Evolutionary conservation across 202 grass and related monocot genomes (phyloP).

Genomic region (Hordeum pubiflorum): DNA sequence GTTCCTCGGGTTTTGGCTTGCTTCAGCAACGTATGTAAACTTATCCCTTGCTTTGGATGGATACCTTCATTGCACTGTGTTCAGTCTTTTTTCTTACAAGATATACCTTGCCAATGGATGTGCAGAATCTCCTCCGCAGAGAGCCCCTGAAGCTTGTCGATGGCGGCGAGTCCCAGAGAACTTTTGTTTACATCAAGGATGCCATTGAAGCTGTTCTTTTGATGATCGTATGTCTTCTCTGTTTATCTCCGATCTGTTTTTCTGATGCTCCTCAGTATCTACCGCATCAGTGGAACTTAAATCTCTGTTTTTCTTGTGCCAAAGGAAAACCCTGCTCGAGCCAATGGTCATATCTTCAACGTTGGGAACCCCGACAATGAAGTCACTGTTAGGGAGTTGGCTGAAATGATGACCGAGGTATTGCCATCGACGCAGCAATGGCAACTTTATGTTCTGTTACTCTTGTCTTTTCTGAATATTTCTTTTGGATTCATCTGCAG

Average conservation of each 20-base stretch:
- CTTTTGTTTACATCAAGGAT: constrained; percentile 95
- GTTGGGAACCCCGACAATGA: constrained; percentile 94
- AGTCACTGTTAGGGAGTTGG: constrained; percentile 80
- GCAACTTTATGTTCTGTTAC: not conserved
- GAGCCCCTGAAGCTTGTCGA: constrained; percentile 93
- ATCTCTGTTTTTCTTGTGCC: not conserved
- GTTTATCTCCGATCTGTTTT: not conserved
- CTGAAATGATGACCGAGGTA: constrained; percentile 87
- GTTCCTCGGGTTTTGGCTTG: constrained; percentile 95
- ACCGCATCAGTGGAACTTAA: not conserved
- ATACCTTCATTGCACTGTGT: not conserved
- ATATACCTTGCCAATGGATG: constrained; percentile 21
- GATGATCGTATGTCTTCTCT: constrained; percentile 58
- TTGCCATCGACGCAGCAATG: not conserved
- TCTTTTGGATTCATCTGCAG: constrained; percentile 17
- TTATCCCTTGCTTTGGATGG: not conserved
- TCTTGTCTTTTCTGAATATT: constrained; percentile 3
- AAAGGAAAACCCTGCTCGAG: constrained; percentile 78
- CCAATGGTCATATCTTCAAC: constrained; percentile 89
- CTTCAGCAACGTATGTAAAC: constrained; percentile 79
- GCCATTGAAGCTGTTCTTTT: constrained; percentile 93
- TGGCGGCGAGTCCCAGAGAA: constrained; percentile 87
- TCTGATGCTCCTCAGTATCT: not conserved
- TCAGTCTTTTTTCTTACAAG: constrained; percentile 14
- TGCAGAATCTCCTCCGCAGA: constrained; percentile 79